A percentile compares a stretch with the other conserved stretches of the same genome.
These are phyloP conservation scores for Beauveria medogensis DNA, from an alignment of 2,329 filamentous ascomycete genomes.

Conservation along the genomic window DNA sequence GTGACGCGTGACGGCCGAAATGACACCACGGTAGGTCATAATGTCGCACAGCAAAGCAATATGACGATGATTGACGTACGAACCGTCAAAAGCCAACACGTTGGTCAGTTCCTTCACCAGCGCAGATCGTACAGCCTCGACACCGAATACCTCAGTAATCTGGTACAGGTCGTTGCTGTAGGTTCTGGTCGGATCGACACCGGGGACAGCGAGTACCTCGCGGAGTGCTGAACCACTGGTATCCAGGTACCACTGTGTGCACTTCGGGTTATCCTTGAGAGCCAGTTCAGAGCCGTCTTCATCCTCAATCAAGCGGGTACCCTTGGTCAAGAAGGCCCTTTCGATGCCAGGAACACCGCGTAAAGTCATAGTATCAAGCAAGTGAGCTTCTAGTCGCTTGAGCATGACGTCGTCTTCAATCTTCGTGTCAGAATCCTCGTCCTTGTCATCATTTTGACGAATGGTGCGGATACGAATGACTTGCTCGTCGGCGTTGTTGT, in stretches of 20 bases:
- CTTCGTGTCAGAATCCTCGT: slow-evolving; percentile 52
- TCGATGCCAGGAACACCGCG: slow-evolving; percentile 86
- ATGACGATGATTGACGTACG: slow-evolving; percentile 98
- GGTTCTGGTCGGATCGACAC: slow-evolving; percentile 77
- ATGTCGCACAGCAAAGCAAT: slow-evolving; percentile 92
- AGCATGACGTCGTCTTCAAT: slow-evolving; percentile 87
- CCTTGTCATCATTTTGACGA: slow-evolving; percentile 59
- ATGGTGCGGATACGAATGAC: slow-evolving; percentile 88
- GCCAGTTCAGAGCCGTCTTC: slow-evolving; percentile 66
- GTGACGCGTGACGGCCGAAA: slow-evolving; percentile 95
- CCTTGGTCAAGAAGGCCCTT: slow-evolving; percentile 85
- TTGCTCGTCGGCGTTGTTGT: slow-evolving; percentile 94
- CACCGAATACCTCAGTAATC: slow-evolving; percentile 89
- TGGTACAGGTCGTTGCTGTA: slow-evolving; percentile 96
- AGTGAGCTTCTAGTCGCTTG: slow-evolving; percentile 83
- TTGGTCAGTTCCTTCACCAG: slow-evolving; percentile 82
- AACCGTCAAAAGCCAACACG: slow-evolving; percentile 96
- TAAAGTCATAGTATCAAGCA: slow-evolving; percentile 83
- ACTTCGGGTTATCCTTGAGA: slow-evolving; percentile 63
- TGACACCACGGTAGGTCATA: slow-evolving; percentile 89
- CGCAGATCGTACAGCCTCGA: slow-evolving; percentile 83
- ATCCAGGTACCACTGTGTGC: slow-evolving; percentile 92
- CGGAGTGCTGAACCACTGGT: slow-evolving; percentile 85
- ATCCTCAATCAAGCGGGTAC: slow-evolving; percentile 57
- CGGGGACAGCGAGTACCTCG: slow-evolving; percentile 75